Conservation (phyloP, 345 rosid genomes). For the Excoecaria agallocha region DNA sequence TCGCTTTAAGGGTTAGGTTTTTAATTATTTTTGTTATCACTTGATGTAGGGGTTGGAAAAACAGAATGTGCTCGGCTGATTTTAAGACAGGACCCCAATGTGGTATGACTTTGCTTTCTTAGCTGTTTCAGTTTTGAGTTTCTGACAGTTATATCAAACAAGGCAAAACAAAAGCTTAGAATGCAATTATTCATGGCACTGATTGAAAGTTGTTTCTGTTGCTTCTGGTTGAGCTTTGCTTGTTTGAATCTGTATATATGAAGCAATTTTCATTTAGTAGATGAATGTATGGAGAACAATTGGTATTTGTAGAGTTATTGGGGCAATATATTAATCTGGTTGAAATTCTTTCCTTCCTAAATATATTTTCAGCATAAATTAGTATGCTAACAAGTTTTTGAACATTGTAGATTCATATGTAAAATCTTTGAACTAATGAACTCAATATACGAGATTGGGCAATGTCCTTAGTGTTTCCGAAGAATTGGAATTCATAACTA, state of each 20-base stretch:
- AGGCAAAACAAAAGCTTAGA: not conserved
- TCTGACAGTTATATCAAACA: too few species aligned
- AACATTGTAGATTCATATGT: not conserved
- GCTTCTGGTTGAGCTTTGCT: not conserved
- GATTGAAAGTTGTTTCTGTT: not conserved
- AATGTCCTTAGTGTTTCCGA: not conserved
- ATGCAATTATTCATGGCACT: not conserved
- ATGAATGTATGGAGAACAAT: too few species aligned
- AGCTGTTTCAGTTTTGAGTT: not conserved
- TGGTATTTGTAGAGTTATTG: too few species aligned
- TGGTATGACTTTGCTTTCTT: slow-evolving; percentile 24
- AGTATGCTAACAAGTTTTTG: not conserved
- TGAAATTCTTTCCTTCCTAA: too few species aligned
- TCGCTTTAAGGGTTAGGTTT: not conserved
- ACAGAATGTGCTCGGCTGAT: slow-evolving; percentile 11
- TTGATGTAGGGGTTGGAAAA: slow-evolving; percentile 34
- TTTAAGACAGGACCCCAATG: slow-evolving; percentile 12
- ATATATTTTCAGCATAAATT: too few species aligned
- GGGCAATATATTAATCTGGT: too few species aligned
- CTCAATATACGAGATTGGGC: not conserved
- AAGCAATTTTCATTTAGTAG: too few species aligned
- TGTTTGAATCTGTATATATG: not conserved
- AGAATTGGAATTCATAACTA: not conserved
- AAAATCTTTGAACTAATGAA: not conserved
- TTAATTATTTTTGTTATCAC: not conserved